Evolutionary conservation across 768 basidiomycete species (phyloP).

Genomic region (Sarcodon sp.): DNA sequence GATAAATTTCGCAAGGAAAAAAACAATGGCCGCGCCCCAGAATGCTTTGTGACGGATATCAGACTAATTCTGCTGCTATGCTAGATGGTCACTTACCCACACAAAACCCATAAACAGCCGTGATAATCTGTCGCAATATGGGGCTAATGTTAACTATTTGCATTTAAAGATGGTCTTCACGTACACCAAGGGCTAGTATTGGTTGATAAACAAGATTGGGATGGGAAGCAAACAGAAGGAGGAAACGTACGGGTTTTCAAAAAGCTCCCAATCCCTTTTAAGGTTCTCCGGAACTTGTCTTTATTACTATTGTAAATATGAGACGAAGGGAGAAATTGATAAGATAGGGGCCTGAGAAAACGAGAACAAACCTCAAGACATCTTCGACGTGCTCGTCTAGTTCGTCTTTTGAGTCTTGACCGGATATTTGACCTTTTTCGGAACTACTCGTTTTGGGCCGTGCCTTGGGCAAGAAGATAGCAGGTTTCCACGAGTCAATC

Average conservation of each 20-base stretch:
- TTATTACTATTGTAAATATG: slow-evolving; percentile 23
- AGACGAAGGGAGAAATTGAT: background rate
- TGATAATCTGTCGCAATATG: slow-evolving; percentile 28
- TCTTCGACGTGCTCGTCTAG: slow-evolving; percentile 74
- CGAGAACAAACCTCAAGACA: slow-evolving; percentile 25
- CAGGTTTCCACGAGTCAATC: slow-evolving; percentile 59
- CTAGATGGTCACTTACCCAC: slow-evolving; percentile 32
- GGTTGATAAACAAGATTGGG: slow-evolving; percentile 1
- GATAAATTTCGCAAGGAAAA: slow-evolving; percentile 58
- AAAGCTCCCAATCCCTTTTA: slow-evolving; percentile 71
- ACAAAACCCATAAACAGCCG: slow-evolving; percentile 67
- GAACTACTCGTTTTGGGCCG: slow-evolving; percentile 9
- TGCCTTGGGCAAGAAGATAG: slow-evolving; percentile 37
- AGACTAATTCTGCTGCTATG: background rate
- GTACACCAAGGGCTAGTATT: slow-evolving; percentile 54
- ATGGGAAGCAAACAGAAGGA: background rate
- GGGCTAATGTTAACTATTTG: background rate
- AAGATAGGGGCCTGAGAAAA: background rate
- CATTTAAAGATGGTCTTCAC: slow-evolving; percentile 12
- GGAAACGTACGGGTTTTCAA: slow-evolving; percentile 60
- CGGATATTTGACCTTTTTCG: slow-evolving; percentile 13
- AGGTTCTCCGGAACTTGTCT: slow-evolving; percentile 41
- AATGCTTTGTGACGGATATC: slow-evolving; percentile 35
- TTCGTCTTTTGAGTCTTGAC: slow-evolving; percentile 28
- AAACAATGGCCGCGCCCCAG: slow-evolving; percentile 78